Conservation (phyloP, 2,329 filamentous ascomycete species). For the Cadophora sp. region DNA sequence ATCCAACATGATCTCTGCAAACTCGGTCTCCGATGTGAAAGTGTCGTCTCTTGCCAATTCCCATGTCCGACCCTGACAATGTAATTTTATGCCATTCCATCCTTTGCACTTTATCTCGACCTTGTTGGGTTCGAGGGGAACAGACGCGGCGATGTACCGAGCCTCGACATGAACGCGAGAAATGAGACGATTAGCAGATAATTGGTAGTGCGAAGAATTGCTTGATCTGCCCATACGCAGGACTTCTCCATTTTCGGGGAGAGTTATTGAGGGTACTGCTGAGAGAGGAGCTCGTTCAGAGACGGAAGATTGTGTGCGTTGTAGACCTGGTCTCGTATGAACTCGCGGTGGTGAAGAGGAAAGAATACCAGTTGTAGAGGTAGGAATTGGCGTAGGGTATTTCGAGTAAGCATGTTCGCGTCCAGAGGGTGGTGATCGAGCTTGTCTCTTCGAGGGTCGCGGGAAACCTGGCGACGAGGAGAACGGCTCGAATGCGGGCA, state of each 20-base stretch:
- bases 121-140: conserved; percentile 73
- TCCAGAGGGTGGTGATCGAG: conserved; percentile 51
- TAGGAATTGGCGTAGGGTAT: conserved; percentile 93
- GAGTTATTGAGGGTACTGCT: conserved; percentile 80
- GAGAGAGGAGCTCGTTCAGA: conserved; percentile 82
- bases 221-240: conserved; percentile 91
- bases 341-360: conserved; percentile 80
- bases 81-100: conserved; percentile 94
- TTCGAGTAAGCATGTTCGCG: conserved; percentile 51
- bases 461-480: conserved; percentile 80
- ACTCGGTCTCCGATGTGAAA: conserved; percentile 88
- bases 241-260: conserved; percentile 81
- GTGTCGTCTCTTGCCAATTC: conserved; percentile 87
- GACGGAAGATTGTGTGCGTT: conserved; percentile 66
- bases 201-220: conserved; percentile 93
- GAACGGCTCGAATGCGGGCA: conserved; percentile 80
- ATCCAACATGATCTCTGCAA: conserved; percentile 91
- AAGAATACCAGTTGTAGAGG: conserved; percentile 90
- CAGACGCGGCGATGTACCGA: conserved; percentile 75
- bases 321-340: conserved; percentile 56
- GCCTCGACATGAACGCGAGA: conserved; percentile 94
- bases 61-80: conserved; percentile 87
- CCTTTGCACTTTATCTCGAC: conserved; percentile 91
- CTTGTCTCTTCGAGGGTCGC: conserved; percentile 72
- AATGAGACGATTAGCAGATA: conserved; percentile 89